Base-by-base conservation (phyloP, 2,329 filamentous ascomycete species). In the Clonostachys solani region DNA sequence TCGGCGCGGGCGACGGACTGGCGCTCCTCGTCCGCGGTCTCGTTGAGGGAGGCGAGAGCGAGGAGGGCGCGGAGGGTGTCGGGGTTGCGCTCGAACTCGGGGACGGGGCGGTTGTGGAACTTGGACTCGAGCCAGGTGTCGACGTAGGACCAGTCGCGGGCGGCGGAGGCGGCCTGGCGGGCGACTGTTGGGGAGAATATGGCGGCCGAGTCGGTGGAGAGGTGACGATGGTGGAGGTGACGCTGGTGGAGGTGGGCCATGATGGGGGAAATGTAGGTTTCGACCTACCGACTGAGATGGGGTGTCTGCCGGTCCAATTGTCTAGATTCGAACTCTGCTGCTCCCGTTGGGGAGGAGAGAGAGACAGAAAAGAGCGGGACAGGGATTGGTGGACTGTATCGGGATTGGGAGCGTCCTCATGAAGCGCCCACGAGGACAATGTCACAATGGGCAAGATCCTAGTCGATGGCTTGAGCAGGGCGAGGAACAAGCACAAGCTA, bases 141-240 rank as follows among this genome's bases (percentile, higher is more conserved):
- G 55, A 96, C 80, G 54, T 88, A 90, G 47, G 84, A 85, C 92
- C 92, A 97, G 67, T 96, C 92, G 61, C 92, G 92, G 42, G 90
- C 88, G 52, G 87, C 84, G 12, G 87, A 87, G 52, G 88, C 87
- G 55, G 89, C 87, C 50, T 87, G 84, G 49, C 89, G 86, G 45
- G 83, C 82, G 33, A 84, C 71, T 0, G 81, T 84, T 12, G 83
- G 83, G 5, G 83, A 86, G 67, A 86, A 87, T 48, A 87, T 83
- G 50, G 81, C 80, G 12, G 76, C 61, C 40, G 66, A 63, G 18
- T 61, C 60, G 18, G 46, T 41, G 7, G 41, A 13, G 37, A 15
- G 34, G 42, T 35, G 33, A 49, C 45, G 17, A 29, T 29, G 23
- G 23, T 29, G 23, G 23, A 29, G 23, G 33, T 44, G 29, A n/a